phyloP scores from a whole-genome alignment of 2,329 filamentous ascomycete genomes.

The Teratosphaeria nubilosa region DNA sequence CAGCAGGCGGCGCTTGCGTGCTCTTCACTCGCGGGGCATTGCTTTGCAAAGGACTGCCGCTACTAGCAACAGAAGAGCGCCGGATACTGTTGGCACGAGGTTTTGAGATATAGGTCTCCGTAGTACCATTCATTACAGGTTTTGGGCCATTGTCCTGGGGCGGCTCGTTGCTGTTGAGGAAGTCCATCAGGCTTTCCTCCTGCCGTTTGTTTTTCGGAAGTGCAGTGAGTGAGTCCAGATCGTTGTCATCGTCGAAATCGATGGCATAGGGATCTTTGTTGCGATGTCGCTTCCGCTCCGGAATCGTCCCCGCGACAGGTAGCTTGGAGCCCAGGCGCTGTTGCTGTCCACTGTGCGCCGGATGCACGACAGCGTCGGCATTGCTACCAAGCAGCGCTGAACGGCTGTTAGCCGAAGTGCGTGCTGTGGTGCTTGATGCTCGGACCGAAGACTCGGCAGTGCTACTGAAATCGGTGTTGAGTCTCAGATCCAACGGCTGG shows the following conservation, averaged over 20 bases:
- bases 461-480: constrained; percentile 1
- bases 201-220: constrained; percentile 32
- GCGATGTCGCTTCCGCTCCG: constrained; percentile 57
- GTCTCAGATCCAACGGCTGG: constrained; percentile 1
- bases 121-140: constrained; percentile 3
- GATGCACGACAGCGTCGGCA: constrained; percentile 1
- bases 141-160: constrained; percentile 29
- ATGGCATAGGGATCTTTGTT: constrained; percentile 90
- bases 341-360: constrained; percentile 11
- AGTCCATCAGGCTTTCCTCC: constrained; percentile 63
- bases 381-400: not conserved
- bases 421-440: constrained; percentile 1
- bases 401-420: not conserved
- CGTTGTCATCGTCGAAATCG: constrained; percentile 49
- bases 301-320: not conserved
- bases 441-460: not conserved
- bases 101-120: not conserved
- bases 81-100: constrained; percentile 1
- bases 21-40: not conserved
- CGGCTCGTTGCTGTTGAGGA: constrained; percentile 59
- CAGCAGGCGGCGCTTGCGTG: constrained; percentile 1
- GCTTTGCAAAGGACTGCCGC: not conserved
- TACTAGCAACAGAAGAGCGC: not conserved
- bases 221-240: constrained; percentile 43
- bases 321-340: constrained; percentile 1